A percentile compares a stretch with the other conserved stretches of the same genome.
These are phyloP conservation scores for Phaeosphaeriaceae sp. DNA, from an alignment of 2,329 filamentous ascomycete genomes.

Conservation along the genomic window DNA sequence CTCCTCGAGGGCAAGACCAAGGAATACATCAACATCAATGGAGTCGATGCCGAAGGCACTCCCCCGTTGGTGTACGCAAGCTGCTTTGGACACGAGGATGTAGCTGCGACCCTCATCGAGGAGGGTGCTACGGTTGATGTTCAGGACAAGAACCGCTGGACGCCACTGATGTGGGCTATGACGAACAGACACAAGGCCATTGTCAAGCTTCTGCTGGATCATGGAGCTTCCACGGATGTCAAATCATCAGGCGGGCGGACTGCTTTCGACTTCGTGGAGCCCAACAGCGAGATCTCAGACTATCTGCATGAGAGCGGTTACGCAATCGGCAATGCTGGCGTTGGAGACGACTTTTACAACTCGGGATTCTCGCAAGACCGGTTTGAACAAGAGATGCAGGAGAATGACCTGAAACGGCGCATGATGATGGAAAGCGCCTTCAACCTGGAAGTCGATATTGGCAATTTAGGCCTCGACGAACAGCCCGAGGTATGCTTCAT, in stretches of 20 bases:
- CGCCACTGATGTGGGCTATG: constrained; percentile 99
- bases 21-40: constrained; percentile 81
- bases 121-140: constrained; percentile 89
- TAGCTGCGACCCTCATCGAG: constrained; percentile 82
- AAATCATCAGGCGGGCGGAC: constrained; percentile 94
- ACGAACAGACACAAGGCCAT: constrained; percentile 97
- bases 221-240: constrained; percentile 92
- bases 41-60: constrained; percentile 90
- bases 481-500: constrained; percentile 76
- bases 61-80: constrained; percentile 97
- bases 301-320: constrained; percentile 96
- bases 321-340: constrained; percentile 79
- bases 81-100: constrained; percentile 94
- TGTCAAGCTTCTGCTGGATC: constrained; percentile 88
- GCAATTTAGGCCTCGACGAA: constrained; percentile 94
- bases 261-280: constrained; percentile 93
- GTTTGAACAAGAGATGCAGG: constrained; percentile 96
- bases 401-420: constrained; percentile 90
- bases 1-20: constrained; percentile 78
- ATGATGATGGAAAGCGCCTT: constrained; percentile 99
- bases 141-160: constrained; percentile 97
- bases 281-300: constrained; percentile 94
- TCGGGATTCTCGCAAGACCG: constrained; percentile 89
- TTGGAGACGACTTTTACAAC: constrained; percentile 91
- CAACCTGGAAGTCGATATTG: constrained; percentile 94